These are phyloP conservation scores for Geopyxis carbonaria DNA, from an alignment of 495 filamentous ascomycete genomes.

Conservation along the genomic window DNA sequence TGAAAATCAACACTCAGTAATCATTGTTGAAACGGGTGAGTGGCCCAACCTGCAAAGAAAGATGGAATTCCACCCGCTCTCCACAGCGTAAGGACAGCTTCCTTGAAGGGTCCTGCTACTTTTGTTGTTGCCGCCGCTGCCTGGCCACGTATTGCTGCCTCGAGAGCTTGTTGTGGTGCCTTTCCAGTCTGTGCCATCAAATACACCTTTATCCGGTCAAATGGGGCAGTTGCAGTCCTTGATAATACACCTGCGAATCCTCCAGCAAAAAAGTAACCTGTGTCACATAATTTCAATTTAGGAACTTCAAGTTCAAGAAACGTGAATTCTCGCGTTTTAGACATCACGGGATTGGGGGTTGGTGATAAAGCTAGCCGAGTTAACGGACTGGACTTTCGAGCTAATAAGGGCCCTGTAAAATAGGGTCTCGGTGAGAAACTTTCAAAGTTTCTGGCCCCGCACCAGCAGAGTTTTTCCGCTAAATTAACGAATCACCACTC, in stretches of 20 bases:
- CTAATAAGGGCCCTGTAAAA: no score
- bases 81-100: constrained; percentile 62
- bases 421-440: no score
- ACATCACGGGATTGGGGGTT: no score
- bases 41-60: constrained; percentile 93
- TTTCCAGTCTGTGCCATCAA: constrained; percentile 76
- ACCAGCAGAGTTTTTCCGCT: no score
- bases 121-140: constrained; percentile 48
- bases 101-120: constrained; percentile 47
- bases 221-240: constrained; percentile 79
- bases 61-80: constrained; percentile 73
- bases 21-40: no score
- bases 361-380: no score
- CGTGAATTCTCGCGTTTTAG: no score
- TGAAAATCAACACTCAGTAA: constrained; percentile 31
- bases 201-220: constrained; percentile 94
- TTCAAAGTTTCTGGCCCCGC: no score
- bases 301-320: no score
- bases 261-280: constrained; percentile 96
- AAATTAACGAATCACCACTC: no score
- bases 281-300: constrained; percentile 2
- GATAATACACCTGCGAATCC: constrained; percentile 83
- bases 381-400: no score
- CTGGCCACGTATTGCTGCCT: constrained; percentile 55
- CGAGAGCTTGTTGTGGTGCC: constrained; percentile 36